Percentiles rank a stretch among this genome's conserved stretches.
Evolutionary conservation across 1,284 basidiomycete species (phyloP).

Genomic region (Irpex lacteus): DNA sequence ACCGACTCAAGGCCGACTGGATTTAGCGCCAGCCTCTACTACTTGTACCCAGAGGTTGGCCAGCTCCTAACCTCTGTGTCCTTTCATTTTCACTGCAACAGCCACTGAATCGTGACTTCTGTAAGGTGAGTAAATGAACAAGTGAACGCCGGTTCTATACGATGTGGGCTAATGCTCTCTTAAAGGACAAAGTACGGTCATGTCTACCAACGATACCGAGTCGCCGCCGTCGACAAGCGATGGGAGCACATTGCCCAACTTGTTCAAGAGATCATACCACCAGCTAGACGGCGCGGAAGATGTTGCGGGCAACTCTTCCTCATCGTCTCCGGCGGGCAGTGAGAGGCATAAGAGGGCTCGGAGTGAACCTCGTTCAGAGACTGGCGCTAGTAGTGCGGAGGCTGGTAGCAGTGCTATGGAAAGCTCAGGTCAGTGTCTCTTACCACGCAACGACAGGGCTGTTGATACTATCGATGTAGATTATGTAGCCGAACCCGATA

Average conservation of each 20-base stretch:
- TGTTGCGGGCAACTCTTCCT: not conserved
- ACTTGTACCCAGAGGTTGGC: too few species aligned
- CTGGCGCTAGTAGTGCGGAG: not conserved
- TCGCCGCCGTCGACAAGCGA: not conserved
- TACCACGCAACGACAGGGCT: not conserved
- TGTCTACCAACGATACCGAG: conserved; percentile 1
- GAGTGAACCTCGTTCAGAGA: not conserved
- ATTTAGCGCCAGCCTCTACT: too few species aligned
- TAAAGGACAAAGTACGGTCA: not conserved
- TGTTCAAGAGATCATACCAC: not conserved
- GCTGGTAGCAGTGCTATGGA: not conserved
- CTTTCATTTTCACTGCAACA: too few species aligned
- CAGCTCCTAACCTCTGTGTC: too few species aligned
- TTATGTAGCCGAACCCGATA: not conserved
- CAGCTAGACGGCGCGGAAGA: not conserved
- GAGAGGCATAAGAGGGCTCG: not conserved
- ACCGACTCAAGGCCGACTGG: too few species aligned
- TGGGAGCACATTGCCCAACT: not conserved
- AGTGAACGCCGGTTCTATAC: not conserved
- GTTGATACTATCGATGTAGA: not conserved
- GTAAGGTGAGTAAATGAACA: too few species aligned
- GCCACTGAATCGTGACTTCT: too few species aligned
- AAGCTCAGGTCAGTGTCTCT: not conserved
- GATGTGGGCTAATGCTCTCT: not conserved
- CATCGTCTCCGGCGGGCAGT: not conserved